phyloP scores from a whole-genome alignment of 495 filamentous ascomycete species.

The Daldinia decipiens region DNA sequence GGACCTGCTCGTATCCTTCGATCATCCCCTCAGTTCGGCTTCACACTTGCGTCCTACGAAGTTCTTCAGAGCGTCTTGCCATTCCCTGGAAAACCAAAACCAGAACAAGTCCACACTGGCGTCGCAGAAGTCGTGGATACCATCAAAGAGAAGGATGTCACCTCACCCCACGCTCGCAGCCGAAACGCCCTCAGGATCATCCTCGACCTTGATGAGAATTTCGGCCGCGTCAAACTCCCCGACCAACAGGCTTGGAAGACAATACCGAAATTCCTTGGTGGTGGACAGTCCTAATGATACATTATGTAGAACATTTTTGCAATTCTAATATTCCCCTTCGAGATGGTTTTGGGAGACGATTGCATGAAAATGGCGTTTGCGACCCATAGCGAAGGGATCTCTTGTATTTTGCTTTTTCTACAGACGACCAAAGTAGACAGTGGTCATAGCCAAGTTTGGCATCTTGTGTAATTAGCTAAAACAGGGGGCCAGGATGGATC shows the following conservation, averaged over 20 bases:
- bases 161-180: conserved; percentile 82
- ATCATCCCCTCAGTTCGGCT: conserved; percentile 96
- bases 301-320: conserved; percentile 28
- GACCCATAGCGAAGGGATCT: conserved; percentile 36
- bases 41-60: conserved; percentile 95
- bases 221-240: conserved; percentile 74
- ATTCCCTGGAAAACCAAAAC: conserved; percentile 70
- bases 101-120: conserved; percentile 53
- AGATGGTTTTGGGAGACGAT: conserved; percentile 24
- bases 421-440: conserved; percentile 8
- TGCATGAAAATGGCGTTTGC: conserved; percentile 47
- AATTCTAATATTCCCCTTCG: conserved; percentile 24
- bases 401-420: conserved; percentile 32
- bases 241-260: conserved; percentile 61
- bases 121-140: conserved; percentile 51
- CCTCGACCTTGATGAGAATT: conserved; percentile 90
- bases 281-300: conserved; percentile 32
- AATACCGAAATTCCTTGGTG: conserved; percentile 55
- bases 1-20: conserved; percentile 93
- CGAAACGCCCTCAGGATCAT: conserved; percentile 97
- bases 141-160: conserved; percentile 65
- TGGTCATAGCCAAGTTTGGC: conserved; percentile 35
- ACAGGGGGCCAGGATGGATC: conserved; percentile 13
- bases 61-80: conserved; percentile 85
- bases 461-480: conserved; percentile 40